These are phyloP conservation scores for Thielaviopsis musarum DNA, from an alignment of 2,329 filamentous ascomycete species.

Conservation along the genomic window DNA sequence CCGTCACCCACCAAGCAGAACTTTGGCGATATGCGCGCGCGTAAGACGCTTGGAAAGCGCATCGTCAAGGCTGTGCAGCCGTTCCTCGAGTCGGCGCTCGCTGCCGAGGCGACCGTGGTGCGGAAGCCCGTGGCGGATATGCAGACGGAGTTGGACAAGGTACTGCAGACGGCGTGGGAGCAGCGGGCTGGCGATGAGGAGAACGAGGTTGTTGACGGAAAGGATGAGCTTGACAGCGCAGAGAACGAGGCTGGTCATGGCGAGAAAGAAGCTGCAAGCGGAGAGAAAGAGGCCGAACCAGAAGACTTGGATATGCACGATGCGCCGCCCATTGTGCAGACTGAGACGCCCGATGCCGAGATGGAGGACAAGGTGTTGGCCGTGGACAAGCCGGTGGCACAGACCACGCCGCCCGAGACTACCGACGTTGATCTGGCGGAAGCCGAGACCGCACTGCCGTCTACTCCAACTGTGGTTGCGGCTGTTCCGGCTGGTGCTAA, in stretches of 20 bases:
- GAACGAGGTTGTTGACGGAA: no score
- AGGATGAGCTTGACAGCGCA: not conserved
- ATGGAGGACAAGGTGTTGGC: not conserved
- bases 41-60: constrained; percentile 71
- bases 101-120: constrained; percentile 66
- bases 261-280: not conserved
- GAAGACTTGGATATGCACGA: constrained; percentile 13
- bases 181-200: constrained; percentile 9
- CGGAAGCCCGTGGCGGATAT: constrained; percentile 53
- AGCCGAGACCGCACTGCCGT: not conserved
- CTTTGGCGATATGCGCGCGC: constrained; percentile 58
- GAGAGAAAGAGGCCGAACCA: not conserved
- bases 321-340: constrained; percentile 1
- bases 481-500: not conserved
- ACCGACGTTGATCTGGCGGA: not conserved
- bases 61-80: constrained; percentile 74
- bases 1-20: constrained; percentile 33
- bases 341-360: not conserved
- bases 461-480: not conserved
- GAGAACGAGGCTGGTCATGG: not conserved
- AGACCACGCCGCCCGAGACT: constrained; percentile 8
- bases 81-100: constrained; percentile 56
- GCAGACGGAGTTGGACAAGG: constrained; percentile 54
- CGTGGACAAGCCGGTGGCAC: not conserved
- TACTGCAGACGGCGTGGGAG: constrained; percentile 53